These are phyloP conservation scores for Epithele typhae DNA, from an alignment of 768 basidiomycete genomes.

Conservation along the genomic window DNA sequence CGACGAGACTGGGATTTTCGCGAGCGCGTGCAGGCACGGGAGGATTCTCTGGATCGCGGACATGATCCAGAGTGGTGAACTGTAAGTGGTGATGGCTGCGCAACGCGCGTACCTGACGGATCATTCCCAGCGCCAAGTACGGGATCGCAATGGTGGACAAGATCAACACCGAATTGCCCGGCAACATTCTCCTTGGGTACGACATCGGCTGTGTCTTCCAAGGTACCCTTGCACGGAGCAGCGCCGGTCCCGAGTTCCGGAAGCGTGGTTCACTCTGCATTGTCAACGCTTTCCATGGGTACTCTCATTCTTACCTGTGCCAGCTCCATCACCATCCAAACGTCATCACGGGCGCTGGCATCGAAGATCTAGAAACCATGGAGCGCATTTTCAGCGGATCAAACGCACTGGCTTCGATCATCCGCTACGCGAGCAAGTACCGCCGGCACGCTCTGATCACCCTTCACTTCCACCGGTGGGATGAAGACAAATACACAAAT, in stretches of 20 bases:
- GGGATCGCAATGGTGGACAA: slow-evolving; percentile 4
- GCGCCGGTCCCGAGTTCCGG: slow-evolving; percentile 1
- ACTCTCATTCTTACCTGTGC: slow-evolving; percentile 30
- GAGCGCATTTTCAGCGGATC: slow-evolving; percentile 17
- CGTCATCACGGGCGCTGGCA: slow-evolving; percentile 24
- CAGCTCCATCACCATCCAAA: slow-evolving; percentile 30
- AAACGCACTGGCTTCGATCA: slow-evolving; percentile 21
- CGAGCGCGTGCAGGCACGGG: slow-evolving; percentile 15
- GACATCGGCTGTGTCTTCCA: slow-evolving; percentile 19
- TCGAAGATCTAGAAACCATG: slow-evolving; percentile 27
- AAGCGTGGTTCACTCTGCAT: slow-evolving; percentile 2
- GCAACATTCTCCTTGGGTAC: not conserved
- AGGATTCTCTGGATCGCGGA: slow-evolving; percentile 18
- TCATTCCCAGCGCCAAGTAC: slow-evolving; percentile 6
- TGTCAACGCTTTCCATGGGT: slow-evolving; percentile 32
- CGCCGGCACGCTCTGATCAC: slow-evolving; percentile 27
- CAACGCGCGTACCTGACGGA: not conserved
- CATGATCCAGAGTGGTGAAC: slow-evolving; percentile 17
- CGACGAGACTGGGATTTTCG: slow-evolving; percentile 35
- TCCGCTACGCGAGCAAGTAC: slow-evolving; percentile 25
- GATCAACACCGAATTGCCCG: not conserved
- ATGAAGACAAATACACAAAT: slow-evolving; percentile 32
- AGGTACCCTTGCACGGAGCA: slow-evolving; percentile 6
- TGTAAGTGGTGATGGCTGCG: slow-evolving; percentile 13
- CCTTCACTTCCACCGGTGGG: slow-evolving; percentile 29